These are phyloP conservation scores for Aspergillus kassunensis DNA, from an alignment of 495 filamentous ascomycete species.

Conservation along the genomic window DNA sequence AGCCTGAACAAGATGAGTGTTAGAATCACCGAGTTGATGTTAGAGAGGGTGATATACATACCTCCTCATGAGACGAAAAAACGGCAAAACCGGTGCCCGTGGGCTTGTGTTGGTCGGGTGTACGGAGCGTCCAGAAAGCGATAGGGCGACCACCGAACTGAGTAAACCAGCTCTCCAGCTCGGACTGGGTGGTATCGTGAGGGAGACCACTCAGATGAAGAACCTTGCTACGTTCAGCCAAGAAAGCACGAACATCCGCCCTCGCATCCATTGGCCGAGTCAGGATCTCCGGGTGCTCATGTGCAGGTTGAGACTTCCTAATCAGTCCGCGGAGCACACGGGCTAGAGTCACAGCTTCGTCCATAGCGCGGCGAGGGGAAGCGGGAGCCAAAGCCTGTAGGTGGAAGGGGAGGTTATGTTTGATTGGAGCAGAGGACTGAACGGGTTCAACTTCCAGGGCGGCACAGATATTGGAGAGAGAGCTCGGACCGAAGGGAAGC, in stretches of 20 bases:
- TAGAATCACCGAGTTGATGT: conserved; percentile 18
- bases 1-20: conserved; percentile 50
- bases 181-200: conserved; percentile 96
- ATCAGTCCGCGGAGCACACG: conserved; percentile 88
- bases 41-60: no score
- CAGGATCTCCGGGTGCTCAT: conserved; percentile 90
- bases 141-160: conserved; percentile 98
- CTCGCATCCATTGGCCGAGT: conserved; percentile 94
- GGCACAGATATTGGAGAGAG: conserved; percentile 93
- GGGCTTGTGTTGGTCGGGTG: conserved; percentile 97
- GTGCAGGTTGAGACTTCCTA: conserved; percentile 88
- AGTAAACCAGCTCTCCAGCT: conserved; percentile 98
- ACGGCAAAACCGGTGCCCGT: conserved; percentile 96
- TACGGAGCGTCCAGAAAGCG: conserved; percentile 97
- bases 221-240: conserved; percentile 93
- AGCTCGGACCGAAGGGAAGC: conserved; percentile 90
- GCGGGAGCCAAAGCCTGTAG: conserved; percentile 93
- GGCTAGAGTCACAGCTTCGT: conserved; percentile 91
- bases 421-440: conserved; percentile 93
- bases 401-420: conserved; percentile 97
- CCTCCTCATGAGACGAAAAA: conserved; percentile 99
- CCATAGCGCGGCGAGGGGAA: conserved; percentile 95
- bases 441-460: conserved; percentile 96
- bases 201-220: conserved; percentile 95
- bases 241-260: conserved; percentile 93